phyloP scores from a whole-genome alignment of 2,329 filamentous ascomycete species.

The Scytalidium sp. region DNA sequence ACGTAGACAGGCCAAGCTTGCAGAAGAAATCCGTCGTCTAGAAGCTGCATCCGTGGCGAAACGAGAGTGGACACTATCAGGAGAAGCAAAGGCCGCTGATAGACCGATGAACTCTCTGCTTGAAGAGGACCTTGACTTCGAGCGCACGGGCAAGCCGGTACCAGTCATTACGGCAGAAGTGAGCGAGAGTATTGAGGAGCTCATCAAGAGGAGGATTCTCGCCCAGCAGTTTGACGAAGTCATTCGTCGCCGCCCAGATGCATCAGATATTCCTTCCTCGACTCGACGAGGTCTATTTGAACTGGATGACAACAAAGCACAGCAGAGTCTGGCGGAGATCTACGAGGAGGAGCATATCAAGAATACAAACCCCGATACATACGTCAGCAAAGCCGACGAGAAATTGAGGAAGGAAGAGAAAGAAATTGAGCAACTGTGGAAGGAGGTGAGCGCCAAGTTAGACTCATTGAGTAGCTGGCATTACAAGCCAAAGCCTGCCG shows the following conservation, averaged over 20 bases:
- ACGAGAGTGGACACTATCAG: slow-evolving; percentile 84
- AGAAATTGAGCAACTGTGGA: slow-evolving; percentile 82
- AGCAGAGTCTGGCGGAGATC: slow-evolving; percentile 83
- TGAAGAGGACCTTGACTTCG: slow-evolving; percentile 93
- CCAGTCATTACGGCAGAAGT: slow-evolving; percentile 91
- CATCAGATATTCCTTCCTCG: slow-evolving; percentile 57
- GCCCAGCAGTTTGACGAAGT: slow-evolving; percentile 92
- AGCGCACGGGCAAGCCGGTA: slow-evolving; percentile 90
- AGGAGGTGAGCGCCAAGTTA: slow-evolving; percentile 72
- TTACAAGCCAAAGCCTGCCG: slow-evolving; percentile 85
- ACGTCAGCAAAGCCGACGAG: slow-evolving; percentile 78
- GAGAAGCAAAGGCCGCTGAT: slow-evolving; percentile 80
- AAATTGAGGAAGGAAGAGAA: slow-evolving; percentile 78
- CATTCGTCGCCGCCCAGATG: slow-evolving; percentile 74
- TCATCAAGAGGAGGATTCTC: slow-evolving; percentile 92
- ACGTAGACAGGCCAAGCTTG: slow-evolving; percentile 78
- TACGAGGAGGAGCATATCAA: slow-evolving; percentile 93
- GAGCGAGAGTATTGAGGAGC: slow-evolving; percentile 84
- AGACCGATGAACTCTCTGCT: slow-evolving; percentile 88
- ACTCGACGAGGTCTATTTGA: slow-evolving; percentile 66
- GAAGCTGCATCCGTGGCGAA: slow-evolving; percentile 88
- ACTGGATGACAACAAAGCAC: slow-evolving; percentile 82
- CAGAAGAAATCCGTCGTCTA: slow-evolving; percentile 85
- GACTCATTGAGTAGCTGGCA: slow-evolving; percentile 92
- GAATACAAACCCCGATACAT: slow-evolving; percentile 71